These are phyloP conservation scores for Boletus reticuloceps DNA, from an alignment of 768 basidiomycete species.

Conservation along the genomic window DNA sequence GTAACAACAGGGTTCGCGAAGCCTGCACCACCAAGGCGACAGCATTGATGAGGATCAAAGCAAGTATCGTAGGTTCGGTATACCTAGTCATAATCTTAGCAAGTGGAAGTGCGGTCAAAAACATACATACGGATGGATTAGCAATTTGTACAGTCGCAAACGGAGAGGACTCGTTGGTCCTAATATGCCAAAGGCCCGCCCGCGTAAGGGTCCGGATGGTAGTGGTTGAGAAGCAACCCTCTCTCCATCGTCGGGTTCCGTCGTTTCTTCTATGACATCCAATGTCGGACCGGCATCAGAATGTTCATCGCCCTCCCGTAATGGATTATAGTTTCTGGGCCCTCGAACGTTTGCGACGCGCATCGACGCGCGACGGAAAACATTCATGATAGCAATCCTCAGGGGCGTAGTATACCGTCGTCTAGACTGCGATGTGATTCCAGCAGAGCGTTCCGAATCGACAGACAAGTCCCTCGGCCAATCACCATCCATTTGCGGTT, in stretches of 20 bases:
- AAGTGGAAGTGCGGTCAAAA: not conserved
- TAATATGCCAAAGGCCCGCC: constrained; percentile 75
- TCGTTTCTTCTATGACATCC: constrained; percentile 38
- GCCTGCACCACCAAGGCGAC: constrained; percentile 81
- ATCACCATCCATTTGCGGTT: constrained; percentile 26
- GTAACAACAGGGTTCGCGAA: constrained; percentile 54
- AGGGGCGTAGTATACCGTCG: constrained; percentile 50
- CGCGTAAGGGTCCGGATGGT: constrained; percentile 56
- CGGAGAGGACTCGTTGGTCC: constrained; percentile 67
- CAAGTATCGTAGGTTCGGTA: constrained; percentile 83
- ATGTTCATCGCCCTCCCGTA: constrained; percentile 48
- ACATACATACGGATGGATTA: constrained; percentile 66
- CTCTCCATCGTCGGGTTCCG: constrained; percentile 26
- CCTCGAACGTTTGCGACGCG: constrained; percentile 82
- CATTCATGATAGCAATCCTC: constrained; percentile 55
- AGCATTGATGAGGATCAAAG: constrained; percentile 82
- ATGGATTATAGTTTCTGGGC: constrained; percentile 54
- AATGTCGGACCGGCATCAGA: constrained; percentile 26
- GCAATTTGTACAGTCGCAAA: constrained; percentile 58
- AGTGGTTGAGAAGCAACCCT: constrained; percentile 39
- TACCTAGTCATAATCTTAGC: constrained; percentile 43
- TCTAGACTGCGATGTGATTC: constrained; percentile 36
- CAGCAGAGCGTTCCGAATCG: constrained; percentile 52
- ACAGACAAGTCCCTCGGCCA: constrained; percentile 21
- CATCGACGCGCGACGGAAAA: constrained; percentile 63